Evolutionary conservation across 164 flowering plant species (phyloP), one percentile per base, ranked within the genome.

Genomic region (Vitis labrusca): DNA sequence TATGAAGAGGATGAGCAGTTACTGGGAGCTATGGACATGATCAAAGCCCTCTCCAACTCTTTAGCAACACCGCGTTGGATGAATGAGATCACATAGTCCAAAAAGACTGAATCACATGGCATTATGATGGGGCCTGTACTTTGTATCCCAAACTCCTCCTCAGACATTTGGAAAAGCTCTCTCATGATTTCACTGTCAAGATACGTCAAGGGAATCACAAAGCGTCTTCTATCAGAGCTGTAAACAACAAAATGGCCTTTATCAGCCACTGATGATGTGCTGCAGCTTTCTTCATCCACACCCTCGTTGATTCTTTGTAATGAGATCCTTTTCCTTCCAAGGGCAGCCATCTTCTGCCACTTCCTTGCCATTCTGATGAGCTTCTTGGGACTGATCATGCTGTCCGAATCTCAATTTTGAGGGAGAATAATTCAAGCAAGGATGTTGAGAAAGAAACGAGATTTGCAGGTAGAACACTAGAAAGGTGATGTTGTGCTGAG

Each of bases 291-390:
- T 58, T 63, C 19, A 10, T 57, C 63, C 5, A 11, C 32, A 48
- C 13, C 50, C 37, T 2, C 44, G 9, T 14, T 10, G 23, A 16
- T 19, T 61, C 32, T 63, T 53, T 63, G 70, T 19, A 58, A 3
- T 17, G 71, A 51, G 37, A 77, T 73, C 30, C 76, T 64, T 50
- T 63, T 71, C 11, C 77, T 51, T n/a, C 56, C 51, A 1, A 15
- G 23, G 3, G 58, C 66, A 13, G 76, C 78, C 3, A 68, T 0
- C 48, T 63, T 70, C 32, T 63, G 67, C 81, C 81, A 74, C 63
- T 74, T 70, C 67, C 67, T 70, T 23, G 71, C 74, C 71, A 81
- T 50, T 61, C 52, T 70, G 64, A 75, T 49, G 51, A 81, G 80
- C 54, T 72, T 72, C 65, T 72, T 77, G 52, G 77, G 5, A 64